phyloP scores from a whole-genome alignment of 1,139 yeast species.

The Saccharomycopsis phalli region DNA sequence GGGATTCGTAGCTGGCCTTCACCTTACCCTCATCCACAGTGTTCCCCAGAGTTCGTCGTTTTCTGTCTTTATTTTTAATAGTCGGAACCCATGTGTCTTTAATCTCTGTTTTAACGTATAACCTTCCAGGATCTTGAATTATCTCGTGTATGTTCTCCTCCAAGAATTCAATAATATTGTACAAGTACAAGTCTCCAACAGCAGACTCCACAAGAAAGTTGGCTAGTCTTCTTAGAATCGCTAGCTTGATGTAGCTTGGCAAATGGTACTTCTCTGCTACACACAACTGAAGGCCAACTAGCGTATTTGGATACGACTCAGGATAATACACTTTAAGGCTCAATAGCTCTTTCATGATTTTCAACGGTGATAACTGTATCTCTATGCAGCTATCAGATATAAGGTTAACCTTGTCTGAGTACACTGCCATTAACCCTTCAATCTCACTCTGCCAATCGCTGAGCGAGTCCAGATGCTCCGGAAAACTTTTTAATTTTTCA shows the following conservation, averaged over 20 bases:
- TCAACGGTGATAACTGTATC: constrained; percentile 2
- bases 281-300: constrained; percentile 56
- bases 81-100: constrained; percentile 1
- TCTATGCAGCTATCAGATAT: not conserved
- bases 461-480: not conserved
- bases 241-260: constrained; percentile 69
- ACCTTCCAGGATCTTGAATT: constrained; percentile 66
- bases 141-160: constrained; percentile 50
- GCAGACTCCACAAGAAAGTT: constrained; percentile 33
- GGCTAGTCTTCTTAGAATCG: constrained; percentile 44
- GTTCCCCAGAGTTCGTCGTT: constrained; percentile 14
- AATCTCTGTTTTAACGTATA: constrained; percentile 27
- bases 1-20: constrained; percentile 25
- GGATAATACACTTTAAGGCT: constrained; percentile 4
- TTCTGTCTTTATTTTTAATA: constrained; percentile 4
- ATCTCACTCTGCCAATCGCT: constrained; percentile 69
- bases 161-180: constrained; percentile 64
- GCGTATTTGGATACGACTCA: constrained; percentile 42
- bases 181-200: constrained; percentile 64
- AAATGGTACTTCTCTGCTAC: constrained; percentile 41
- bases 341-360: not conserved
- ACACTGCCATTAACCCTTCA: constrained; percentile 56
- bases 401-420: constrained; percentile 30
- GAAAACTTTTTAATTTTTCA: no score
- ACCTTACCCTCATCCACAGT: constrained; percentile 26